These are phyloP conservation scores for Sarocladium brachiariae DNA, from an alignment of 2,329 filamentous ascomycete genomes.

Conservation along the genomic window DNA sequence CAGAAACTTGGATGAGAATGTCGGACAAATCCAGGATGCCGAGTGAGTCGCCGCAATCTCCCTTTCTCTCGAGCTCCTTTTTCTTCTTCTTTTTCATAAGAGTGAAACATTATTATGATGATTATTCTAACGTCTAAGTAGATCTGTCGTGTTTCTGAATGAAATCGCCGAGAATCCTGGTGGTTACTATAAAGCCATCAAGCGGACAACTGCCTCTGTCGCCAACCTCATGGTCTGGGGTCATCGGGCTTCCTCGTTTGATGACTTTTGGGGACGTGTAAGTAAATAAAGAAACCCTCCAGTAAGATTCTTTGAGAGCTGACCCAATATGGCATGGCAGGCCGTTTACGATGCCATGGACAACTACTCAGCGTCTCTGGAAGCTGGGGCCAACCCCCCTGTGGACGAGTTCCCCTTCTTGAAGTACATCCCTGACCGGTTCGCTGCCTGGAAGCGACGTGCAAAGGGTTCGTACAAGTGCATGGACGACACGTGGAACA, in stretches of 20 bases:
- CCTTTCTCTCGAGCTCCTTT: too few relatives aligned
- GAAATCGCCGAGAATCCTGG: not conserved
- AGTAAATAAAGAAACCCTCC: not conserved
- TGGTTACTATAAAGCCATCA: not conserved
- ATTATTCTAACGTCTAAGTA: too few relatives aligned
- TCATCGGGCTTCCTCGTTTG: not conserved
- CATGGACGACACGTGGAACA: not conserved
- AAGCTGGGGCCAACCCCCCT: not conserved
- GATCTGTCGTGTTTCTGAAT: not conserved
- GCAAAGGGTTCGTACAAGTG: not conserved
- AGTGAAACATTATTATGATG: too few relatives aligned
- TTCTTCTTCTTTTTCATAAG: too few relatives aligned
- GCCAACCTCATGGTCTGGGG: not conserved
- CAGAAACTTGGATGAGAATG: not conserved
- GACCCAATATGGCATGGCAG: not conserved
- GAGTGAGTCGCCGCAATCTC: too few relatives aligned
- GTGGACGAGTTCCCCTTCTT: not conserved
- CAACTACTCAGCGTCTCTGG: not conserved
- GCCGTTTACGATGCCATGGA: not conserved
- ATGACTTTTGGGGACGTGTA: not conserved
- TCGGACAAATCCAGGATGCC: not conserved
- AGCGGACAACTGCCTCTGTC: not conserved
- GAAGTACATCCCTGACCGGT: not conserved
- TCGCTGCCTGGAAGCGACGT: not conserved
- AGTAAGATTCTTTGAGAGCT: not conserved